phyloP scores from a whole-genome alignment of 202 grass and related monocot genomes.

The Miscanthus sacchariflorus region DNA sequence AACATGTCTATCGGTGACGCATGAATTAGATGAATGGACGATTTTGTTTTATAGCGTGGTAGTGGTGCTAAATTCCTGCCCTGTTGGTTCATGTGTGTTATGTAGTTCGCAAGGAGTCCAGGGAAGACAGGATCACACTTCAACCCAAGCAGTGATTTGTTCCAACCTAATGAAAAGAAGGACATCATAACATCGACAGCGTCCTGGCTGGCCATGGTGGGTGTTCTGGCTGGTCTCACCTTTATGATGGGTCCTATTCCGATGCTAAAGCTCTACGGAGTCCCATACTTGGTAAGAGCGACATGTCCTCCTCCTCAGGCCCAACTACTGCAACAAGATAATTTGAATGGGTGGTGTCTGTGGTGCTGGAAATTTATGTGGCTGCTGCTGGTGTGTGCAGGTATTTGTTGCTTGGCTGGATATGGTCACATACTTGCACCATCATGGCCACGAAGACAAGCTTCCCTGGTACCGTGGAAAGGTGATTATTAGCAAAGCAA shows the following conservation, averaged over 20 bases:
- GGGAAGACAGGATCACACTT: conserved; percentile 94
- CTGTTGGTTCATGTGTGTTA: conserved; percentile 9
- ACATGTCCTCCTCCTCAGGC: not conserved
- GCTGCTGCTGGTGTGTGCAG: conserved; percentile 63
- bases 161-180: conserved; percentile 85
- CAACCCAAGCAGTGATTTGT: conserved; percentile 74
- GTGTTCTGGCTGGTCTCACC: conserved; percentile 67
- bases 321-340: conserved; percentile 22
- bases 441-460: conserved; percentile 96
- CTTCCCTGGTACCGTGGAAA: conserved; percentile 99
- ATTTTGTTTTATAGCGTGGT: conserved; percentile 6
- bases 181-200: conserved; percentile 81
- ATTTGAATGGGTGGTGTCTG: conserved; percentile 32
- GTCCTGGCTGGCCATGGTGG: conserved; percentile 76
- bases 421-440: conserved; percentile 98
- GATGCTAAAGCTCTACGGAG: conserved; percentile 87
- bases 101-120: conserved; percentile 77
- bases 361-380: conserved; percentile 34
- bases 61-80: conserved; percentile 32
- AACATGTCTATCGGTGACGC: not conserved
- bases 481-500: conserved; percentile 50
- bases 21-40: not conserved
- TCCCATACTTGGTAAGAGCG: conserved; percentile 78
- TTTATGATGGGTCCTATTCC: conserved; percentile 78
- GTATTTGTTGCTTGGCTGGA: conserved; percentile 97